A percentile compares a stretch with the other conserved stretches of the same genome.
Conservation (phyloP, 202 grass and related monocot species). For the Zoysia matrella region DNA sequence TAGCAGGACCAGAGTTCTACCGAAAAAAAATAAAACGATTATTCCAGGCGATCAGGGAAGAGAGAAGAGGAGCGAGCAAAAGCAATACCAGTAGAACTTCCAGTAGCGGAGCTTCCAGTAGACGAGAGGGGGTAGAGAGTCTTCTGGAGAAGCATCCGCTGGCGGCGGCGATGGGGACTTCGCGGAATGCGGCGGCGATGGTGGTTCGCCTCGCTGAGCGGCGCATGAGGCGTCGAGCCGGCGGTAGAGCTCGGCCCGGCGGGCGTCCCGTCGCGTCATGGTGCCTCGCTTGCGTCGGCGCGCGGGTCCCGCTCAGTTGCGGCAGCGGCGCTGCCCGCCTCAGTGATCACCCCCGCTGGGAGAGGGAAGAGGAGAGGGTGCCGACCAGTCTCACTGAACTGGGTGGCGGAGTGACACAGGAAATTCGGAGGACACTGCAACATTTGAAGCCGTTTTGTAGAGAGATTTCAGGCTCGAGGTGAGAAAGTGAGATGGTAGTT, state of each 20-base stretch:
- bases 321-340: not conserved
- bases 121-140: conserved; percentile 16
- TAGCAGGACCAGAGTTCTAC: not conserved
- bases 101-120: not conserved
- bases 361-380: not conserved
- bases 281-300: not conserved
- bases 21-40: not conserved
- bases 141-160: not conserved
- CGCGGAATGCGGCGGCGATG: not conserved
- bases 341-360: not conserved
- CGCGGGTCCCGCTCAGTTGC: not conserved
- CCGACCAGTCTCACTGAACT: not conserved
- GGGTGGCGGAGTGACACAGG: not conserved
- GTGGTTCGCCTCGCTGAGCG: not conserved
- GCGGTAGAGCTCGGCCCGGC: conserved; percentile 28
- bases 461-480: not conserved
- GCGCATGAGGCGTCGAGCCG: conserved; percentile 6
- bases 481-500: too few relatives aligned
- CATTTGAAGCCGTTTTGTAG: not conserved
- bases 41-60: not conserved
- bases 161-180: not conserved
- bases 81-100: conserved; percentile 11
- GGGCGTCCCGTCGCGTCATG: conserved; percentile 6
- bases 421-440: too few relatives aligned
- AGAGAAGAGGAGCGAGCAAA: not conserved